Percentiles rank a stretch among this genome's conserved stretches.
phyloP scores from a whole-genome alignment of 1,284 basidiomycete species.

The Wolfiporia cocos region DNA sequence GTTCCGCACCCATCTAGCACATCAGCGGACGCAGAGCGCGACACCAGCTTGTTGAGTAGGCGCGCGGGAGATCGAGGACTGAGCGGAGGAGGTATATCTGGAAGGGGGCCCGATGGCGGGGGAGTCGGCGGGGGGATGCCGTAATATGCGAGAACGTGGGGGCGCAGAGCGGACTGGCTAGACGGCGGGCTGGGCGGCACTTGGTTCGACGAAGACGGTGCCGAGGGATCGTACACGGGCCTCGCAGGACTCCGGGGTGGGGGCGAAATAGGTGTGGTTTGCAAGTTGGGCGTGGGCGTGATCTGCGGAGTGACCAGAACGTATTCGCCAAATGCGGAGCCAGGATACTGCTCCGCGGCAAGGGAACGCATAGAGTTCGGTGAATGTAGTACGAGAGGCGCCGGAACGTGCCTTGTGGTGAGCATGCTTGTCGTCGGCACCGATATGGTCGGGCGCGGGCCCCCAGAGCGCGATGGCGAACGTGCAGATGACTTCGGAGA shows the following conservation, averaged over 20 bases:
- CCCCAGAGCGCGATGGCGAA: constrained; percentile 15
- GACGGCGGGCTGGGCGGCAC: constrained; percentile 8
- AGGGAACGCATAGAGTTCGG: constrained; percentile 15
- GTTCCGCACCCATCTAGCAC: neutral
- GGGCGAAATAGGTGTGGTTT: neutral
- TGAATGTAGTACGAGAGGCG: constrained; percentile 22
- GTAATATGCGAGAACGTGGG: constrained; percentile 35
- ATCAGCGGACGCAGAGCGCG: constrained; percentile 4
- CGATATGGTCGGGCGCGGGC: constrained; percentile 21
- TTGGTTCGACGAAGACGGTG: constrained; percentile 7
- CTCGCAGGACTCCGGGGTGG: neutral
- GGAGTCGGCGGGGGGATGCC: constrained; percentile 53
- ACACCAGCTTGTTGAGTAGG: neutral
- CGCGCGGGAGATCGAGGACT: neutral
- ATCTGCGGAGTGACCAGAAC: constrained; percentile 18
- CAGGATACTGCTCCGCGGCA: constrained; percentile 5
- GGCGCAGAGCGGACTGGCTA: constrained; percentile 11
- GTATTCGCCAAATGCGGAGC: constrained; percentile 17
- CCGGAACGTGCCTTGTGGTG: constrained; percentile 18
- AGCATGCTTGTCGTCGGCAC: constrained; percentile 24
- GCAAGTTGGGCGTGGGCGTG: constrained; percentile 7
- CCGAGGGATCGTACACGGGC: constrained; percentile 4
- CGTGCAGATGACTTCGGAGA: constrained; percentile 9
- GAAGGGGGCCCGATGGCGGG: constrained; percentile 42
- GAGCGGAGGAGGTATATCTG: constrained; percentile 28